These are phyloP conservation scores for Penicillium antarcticum DNA, from an alignment of 495 filamentous ascomycete species.

Conservation along the genomic window DNA sequence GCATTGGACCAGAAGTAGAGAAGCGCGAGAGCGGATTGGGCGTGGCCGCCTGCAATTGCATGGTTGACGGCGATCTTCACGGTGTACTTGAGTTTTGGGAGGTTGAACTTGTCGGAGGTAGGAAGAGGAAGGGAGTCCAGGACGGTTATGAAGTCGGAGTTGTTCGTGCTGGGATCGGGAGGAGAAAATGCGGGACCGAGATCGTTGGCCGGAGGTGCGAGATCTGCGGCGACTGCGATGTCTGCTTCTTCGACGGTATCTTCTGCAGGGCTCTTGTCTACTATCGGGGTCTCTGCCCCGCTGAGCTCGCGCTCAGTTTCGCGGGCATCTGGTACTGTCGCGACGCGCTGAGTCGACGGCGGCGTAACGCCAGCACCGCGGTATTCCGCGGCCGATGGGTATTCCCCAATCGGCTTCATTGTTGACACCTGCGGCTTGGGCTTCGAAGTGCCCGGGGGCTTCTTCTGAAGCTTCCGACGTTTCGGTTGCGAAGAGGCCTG, in stretches of 20 bases:
- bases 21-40: constrained; percentile 10
- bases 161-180: neutral
- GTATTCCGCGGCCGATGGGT: constrained; percentile 23
- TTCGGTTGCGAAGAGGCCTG: constrained; percentile 15
- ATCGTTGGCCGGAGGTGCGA: constrained; percentile 1
- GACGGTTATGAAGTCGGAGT: constrained; percentile 8
- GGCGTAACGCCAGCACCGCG: constrained; percentile 18
- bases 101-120: constrained; percentile 11
- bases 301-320: constrained; percentile 5
- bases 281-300: neutral
- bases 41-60: neutral
- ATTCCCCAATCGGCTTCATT: constrained; percentile 28
- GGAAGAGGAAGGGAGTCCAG: constrained; percentile 13
- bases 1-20: constrained; percentile 21
- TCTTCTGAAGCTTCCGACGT: constrained; percentile 15
- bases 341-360: constrained; percentile 7
- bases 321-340: neutral
- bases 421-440: constrained; percentile 4
- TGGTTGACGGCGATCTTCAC: constrained; percentile 12
- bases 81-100: constrained; percentile 8
- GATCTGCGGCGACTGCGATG: neutral
- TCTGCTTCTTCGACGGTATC: neutral
- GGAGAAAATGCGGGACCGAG: constrained; percentile 1
- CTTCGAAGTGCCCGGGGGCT: constrained; percentile 9
- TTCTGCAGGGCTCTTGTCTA: constrained; percentile 6